These are phyloP conservation scores for Nemania sp. DNA, from an alignment of 2,329 filamentous ascomycete genomes.

Conservation along the genomic window DNA sequence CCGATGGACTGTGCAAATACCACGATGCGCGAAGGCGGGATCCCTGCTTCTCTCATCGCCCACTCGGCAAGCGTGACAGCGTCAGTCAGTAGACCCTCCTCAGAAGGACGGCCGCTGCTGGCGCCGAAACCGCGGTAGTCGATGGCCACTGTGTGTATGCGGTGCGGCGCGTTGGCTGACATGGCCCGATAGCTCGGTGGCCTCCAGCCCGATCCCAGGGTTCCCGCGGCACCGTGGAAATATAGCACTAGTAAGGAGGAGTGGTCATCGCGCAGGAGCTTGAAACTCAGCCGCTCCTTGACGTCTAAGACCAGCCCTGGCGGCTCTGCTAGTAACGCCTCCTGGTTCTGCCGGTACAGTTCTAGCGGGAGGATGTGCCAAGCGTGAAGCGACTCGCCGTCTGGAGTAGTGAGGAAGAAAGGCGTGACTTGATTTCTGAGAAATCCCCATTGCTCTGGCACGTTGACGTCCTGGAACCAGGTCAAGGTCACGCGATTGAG, in stretches of 20 bases:
- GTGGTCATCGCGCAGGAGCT: conserved; percentile 51
- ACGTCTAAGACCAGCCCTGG: conserved; percentile 43
- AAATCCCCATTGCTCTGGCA: conserved; percentile 73
- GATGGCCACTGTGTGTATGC: conserved; percentile 61
- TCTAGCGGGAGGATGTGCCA: conserved; percentile 78
- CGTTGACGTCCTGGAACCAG: conserved; percentile 64
- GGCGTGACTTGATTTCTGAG: conserved; percentile 73
- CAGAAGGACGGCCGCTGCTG: conserved; percentile 58
- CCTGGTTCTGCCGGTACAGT: conserved; percentile 65
- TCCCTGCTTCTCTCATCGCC: conserved; percentile 54
- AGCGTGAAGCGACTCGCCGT: conserved; percentile 70
- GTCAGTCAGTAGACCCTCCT: conserved; percentile 58
- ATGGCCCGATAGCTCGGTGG: conserved; percentile 61
- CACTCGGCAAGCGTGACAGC: conserved; percentile 58
- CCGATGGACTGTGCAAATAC: conserved; percentile 64
- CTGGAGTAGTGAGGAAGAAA: conserved; percentile 67
- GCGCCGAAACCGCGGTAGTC: conserved; percentile 66
- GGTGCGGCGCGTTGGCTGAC: conserved; percentile 53
- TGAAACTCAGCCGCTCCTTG: conserved; percentile 45
- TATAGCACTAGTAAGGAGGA: conserved; percentile 51
- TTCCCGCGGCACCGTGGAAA: conserved; percentile 62
- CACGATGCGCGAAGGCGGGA: conserved; percentile 60
- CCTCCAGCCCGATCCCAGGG: conserved; percentile 59
- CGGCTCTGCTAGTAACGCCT: conserved; percentile 47
- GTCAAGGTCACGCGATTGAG: conserved; percentile 58